Conservation (phyloP, 208 protist genomes). For the Wallacemonas sp. region DNA sequence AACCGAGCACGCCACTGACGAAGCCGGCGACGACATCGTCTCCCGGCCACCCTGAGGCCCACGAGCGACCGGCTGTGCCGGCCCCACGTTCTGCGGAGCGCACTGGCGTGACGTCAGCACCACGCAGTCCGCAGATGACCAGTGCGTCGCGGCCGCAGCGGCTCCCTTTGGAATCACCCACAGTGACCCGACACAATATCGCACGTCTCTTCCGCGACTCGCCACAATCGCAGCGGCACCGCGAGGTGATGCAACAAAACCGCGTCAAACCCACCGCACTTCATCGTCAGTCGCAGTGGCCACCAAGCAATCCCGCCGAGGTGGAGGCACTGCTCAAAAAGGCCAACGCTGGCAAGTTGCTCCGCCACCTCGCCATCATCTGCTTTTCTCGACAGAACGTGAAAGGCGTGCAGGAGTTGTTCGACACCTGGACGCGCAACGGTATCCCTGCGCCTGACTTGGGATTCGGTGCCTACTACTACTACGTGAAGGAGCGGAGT, state of each 20-base stretch:
- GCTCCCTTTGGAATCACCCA: slow-evolving; percentile 33
- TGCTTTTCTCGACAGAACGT: slow-evolving; percentile 56
- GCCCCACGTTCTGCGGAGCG: slow-evolving; percentile 11
- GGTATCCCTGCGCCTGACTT: slow-evolving; percentile 66
- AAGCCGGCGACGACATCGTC: slow-evolving; percentile 4
- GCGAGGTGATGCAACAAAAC: slow-evolving; percentile 36
- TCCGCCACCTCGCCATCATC: slow-evolving; percentile 65
- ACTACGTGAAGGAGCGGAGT: slow-evolving; percentile 68
- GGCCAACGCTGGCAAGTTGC: slow-evolving; percentile 43
- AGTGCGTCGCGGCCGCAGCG: slow-evolving; percentile 26
- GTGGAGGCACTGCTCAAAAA: slow-evolving; percentile 42
- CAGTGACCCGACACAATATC: slow-evolving; percentile 44
- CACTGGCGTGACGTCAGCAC: background rate
- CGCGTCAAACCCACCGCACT: slow-evolving; percentile 25
- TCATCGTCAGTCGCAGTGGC: slow-evolving; percentile 34
- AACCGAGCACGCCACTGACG: slow-evolving; percentile 13
- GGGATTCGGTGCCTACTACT: slow-evolving; percentile 77
- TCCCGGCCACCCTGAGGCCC: slow-evolving; percentile 14
- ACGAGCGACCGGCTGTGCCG: slow-evolving; percentile 13
- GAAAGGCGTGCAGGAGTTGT: slow-evolving; percentile 49
- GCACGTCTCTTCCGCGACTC: slow-evolving; percentile 55
- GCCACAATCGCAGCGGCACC: slow-evolving; percentile 37
- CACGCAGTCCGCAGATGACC: slow-evolving; percentile 18
- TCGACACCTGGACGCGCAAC: slow-evolving; percentile 62
- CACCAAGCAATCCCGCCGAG: slow-evolving; percentile 39